phyloP scores from a whole-genome alignment of 148 eudicot species.

The Rhododendron mucronatum region DNA sequence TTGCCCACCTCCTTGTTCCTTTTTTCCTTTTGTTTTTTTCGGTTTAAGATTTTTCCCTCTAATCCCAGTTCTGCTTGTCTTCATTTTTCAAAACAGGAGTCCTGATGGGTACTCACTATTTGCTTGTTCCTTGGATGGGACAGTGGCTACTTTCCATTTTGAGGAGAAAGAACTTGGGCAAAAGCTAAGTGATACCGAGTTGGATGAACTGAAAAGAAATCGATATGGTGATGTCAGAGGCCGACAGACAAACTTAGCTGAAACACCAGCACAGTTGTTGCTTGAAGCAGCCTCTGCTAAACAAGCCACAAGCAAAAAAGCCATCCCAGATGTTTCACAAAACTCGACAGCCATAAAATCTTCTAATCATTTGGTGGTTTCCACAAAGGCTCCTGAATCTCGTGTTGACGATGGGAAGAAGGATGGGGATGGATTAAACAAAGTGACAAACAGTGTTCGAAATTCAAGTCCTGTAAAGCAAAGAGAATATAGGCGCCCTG shows the following conservation, averaged over 20 bases:
- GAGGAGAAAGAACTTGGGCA: constrained; percentile 83
- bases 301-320: constrained; percentile 51
- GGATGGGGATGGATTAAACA: constrained; percentile 44
- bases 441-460: constrained; percentile 39
- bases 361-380: constrained; percentile 31
- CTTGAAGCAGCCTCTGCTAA: constrained; percentile 93
- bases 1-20: background rate
- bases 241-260: constrained; percentile 82
- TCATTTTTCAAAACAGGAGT: constrained; percentile 51
- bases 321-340: constrained; percentile 32
- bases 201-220: constrained; percentile 70
- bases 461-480: constrained; percentile 88
- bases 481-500: constrained; percentile 93
- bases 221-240: constrained; percentile 97
- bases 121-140: constrained; percentile 96
- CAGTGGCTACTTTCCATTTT: constrained; percentile 85
- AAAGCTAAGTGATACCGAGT: constrained; percentile 66
- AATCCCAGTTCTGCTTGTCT: background rate
- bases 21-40: background rate
- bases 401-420: constrained; percentile 56
- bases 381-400: constrained; percentile 41
- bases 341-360: constrained; percentile 43
- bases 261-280: constrained; percentile 87
- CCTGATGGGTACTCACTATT: constrained; percentile 97
- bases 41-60: background rate